Base-by-base conservation (phyloP, 352 stramenopile genomes). In the Globisporangium solare region DNA sequence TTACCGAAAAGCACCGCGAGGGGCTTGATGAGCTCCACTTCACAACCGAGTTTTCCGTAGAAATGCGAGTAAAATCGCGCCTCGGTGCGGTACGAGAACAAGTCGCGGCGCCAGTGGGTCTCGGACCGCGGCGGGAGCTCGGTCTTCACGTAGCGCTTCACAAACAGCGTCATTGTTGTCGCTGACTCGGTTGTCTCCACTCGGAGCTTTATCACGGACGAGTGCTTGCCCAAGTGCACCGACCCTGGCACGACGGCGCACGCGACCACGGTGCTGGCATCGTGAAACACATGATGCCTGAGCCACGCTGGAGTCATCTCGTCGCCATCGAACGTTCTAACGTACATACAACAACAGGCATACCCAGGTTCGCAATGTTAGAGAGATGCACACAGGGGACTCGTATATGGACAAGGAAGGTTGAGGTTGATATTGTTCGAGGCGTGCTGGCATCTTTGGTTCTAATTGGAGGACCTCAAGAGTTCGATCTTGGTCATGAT, bases 41-140 rank as follows among this genome's bases (percentile, higher is more conserved):
- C 50, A 11, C 56, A 37, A 20, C 64, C 37, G 14, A 90, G 53
- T 20, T 55, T 60, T 12, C 54, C 56, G 48, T 80, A 70, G 24
- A 77, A 70, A 31, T 65, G 65, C n/a, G 63, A 62, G 60, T 89
- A 89, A 58, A 89, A 86, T 7, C 61, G 71, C 8, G 67, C 66
- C 51, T 90, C 79, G 4, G 64, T 79, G 22, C 63, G 71, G 58
- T 90, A 90, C 3, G 79, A 90, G 17, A 58, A 60, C 22, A 90
- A 52, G 51, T 90, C 77, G 15, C 79, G 71, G 27, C 60, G 59
- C 79, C 79, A 90, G 51, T 87, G 65, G 43, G 65, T 60, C 14
- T 48, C 65, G 0, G 68, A 70, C 24, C 77, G 60, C 20, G 66
- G 20, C 2, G 77, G 66, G 35, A 90, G 67, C 53, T 90, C 79